Evolutionary conservation across 306 rosid genomes (phyloP), one percentile per base, ranked within the genome.

Genomic region (Glycine soja): DNA sequence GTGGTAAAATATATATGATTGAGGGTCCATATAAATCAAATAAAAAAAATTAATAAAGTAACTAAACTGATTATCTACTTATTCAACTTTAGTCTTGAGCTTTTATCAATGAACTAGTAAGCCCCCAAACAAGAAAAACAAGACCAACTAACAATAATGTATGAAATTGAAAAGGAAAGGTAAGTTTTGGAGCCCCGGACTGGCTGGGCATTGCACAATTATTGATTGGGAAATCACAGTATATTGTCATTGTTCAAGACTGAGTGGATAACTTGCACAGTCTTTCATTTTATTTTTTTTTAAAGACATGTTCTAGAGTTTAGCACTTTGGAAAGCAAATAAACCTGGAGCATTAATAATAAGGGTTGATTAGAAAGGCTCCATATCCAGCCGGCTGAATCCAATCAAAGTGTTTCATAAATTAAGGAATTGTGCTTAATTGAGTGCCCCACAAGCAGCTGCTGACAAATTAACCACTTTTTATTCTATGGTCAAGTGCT

Each of bases 391-490:
- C 83, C 74, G 83, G 67, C 79, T 67, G 70, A 87, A 64, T 88
- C 84, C 79, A 82, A 84, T 84, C 81, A 24, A 50, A 66, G 69
- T 80, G 85, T 75, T 80, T 80, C 85, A 58, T 67, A 83, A 86
- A 86, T 87, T 78, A 86, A 18, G 91, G 92, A 75, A 82, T 78
- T 75, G 76, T 89, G 88, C 77, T 70, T 53, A 78, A 75, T 85
- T 36, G 38, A 83, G 78, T 72, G 62, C 86, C 87, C 92, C 88
- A 82, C 87, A 62, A 8, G 72, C 75, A 66, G 62, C 72, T 53
- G 40, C 70, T 69, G 48, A 74, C 80, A 69, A 46, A 69, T 69
- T 47, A 86, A 68, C 40, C 73, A 74, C 76, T 66, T 62, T 66
- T 70, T 67, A 75, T 75, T 79, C 75, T 69, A 68, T 72, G 75